A percentile compares a stretch with the other conserved stretches of the same genome.
These are phyloP conservation scores for Hanseniaspora lindneri DNA, from an alignment of 805 yeast genomes.

Conservation along the genomic window DNA sequence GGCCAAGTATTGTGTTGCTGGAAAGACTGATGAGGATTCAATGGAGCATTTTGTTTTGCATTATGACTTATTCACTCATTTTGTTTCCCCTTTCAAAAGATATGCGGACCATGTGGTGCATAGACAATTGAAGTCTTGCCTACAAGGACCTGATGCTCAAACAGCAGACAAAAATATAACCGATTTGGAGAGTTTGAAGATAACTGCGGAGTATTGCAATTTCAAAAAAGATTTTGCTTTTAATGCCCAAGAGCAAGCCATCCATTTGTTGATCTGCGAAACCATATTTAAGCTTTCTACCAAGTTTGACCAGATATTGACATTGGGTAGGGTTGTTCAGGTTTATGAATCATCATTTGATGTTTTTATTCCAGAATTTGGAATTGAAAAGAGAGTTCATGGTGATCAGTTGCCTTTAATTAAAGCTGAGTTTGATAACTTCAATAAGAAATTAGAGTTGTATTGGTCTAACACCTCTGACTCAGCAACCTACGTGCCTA, in stretches of 20 bases:
- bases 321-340: constrained; percentile 78
- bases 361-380: constrained; percentile 81
- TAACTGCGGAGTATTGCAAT: constrained; percentile 82
- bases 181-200: constrained; percentile 59
- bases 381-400: constrained; percentile 90
- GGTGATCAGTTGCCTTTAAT: constrained; percentile 90
- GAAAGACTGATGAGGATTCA: constrained; percentile 67
- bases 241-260: constrained; percentile 87
- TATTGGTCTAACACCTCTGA: constrained; percentile 91
- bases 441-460: constrained; percentile 55
- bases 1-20: constrained; percentile 82
- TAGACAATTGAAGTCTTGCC: constrained; percentile 66
- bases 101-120: constrained; percentile 89
- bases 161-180: constrained; percentile 50
- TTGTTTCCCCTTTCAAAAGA: constrained; percentile 82
- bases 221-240: constrained; percentile 92
- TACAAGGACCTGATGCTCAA: constrained; percentile 30
- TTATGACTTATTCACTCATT: constrained; percentile 79
- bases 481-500: constrained; percentile 80
- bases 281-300: constrained; percentile 64
- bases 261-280: constrained; percentile 74
- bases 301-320: constrained; percentile 66
- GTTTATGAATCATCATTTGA: constrained; percentile 96
- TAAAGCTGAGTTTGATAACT: constrained; percentile 82
- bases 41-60: constrained; percentile 72